Evolutionary conservation across 495 filamentous ascomycete genomes (phyloP).

Genomic region (Pyrenula aspistea): DNA sequence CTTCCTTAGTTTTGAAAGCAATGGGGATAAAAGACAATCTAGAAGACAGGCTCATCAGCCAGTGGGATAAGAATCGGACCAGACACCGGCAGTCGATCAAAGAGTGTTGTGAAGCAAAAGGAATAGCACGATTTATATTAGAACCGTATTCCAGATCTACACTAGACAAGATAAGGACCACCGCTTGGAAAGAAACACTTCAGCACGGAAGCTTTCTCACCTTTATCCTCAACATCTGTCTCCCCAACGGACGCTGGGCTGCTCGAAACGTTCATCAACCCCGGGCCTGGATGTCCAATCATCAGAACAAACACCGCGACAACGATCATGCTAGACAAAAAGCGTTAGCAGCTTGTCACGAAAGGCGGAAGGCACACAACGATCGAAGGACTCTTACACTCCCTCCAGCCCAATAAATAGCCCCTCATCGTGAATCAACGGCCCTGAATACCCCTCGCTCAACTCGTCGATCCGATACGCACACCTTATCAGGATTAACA

Average conservation of each 20-base stretch:
- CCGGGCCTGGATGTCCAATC: not conserved
- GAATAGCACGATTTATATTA: too few relatives aligned
- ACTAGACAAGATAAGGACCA: too few relatives aligned
- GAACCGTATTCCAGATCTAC: too few relatives aligned
- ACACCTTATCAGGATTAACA: conserved; percentile 34
- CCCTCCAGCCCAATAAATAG: conserved; percentile 39
- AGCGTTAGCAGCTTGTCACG: not conserved
- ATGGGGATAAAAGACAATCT: too few relatives aligned
- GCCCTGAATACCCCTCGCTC: conserved; percentile 29
- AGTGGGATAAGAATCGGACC: not conserved
- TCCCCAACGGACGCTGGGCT: not conserved
- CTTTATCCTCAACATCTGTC: not conserved
- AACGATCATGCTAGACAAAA: not conserved
- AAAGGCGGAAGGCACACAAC: not conserved
- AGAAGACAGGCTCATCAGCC: not conserved
- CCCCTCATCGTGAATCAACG: conserved; percentile 26
- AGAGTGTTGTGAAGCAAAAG: too few relatives aligned
- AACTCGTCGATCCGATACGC: conserved; percentile 37
- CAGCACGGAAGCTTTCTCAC: too few relatives aligned
- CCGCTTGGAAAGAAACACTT: too few relatives aligned
- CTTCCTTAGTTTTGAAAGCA: too few relatives aligned
- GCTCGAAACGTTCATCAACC: not conserved
- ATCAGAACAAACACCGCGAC: not conserved
- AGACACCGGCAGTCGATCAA: too few relatives aligned
- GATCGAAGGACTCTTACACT: conserved; percentile 17